These are phyloP conservation scores for Rhodotorula toruloides DNA, from an alignment of 768 basidiomycete genomes.

Conservation along the genomic window DNA sequence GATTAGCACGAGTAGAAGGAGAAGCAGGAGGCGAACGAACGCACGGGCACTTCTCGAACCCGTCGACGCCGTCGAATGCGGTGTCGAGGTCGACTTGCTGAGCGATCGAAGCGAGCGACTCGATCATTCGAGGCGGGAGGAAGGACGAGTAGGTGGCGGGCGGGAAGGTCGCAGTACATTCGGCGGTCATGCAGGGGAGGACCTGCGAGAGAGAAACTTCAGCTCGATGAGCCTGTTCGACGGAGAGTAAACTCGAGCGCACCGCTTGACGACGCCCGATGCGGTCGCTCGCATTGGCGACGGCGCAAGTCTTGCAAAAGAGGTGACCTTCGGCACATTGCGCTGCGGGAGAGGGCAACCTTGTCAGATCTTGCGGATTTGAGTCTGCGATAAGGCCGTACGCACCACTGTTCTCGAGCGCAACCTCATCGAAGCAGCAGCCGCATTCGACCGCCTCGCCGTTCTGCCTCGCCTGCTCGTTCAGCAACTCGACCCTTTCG, in stretches of 20 bases:
- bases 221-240: not conserved
- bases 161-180: conserved; percentile 29
- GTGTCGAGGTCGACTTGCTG: conserved; percentile 30
- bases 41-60: conserved; percentile 31
- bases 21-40: not conserved
- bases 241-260: not conserved
- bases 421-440: conserved; percentile 40
- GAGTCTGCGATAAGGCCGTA: no score
- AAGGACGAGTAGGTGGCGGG: not conserved
- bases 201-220: not conserved
- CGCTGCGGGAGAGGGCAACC: not conserved
- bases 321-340: conserved; percentile 33
- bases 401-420: conserved; percentile 23
- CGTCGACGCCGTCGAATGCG: conserved; percentile 35
- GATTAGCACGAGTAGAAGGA: no score
- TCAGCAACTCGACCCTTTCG: not conserved
- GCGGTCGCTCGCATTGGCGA: conserved; percentile 18
- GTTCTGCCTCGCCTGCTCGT: not conserved
- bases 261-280: conserved; percentile 35
- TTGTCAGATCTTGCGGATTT: not conserved
- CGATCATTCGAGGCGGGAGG: conserved; percentile 19
- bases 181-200: conserved; percentile 39
- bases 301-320: conserved; percentile 39
- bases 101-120: conserved; percentile 25
- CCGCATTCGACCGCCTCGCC: conserved; percentile 37